Percentiles rank a stretch among this genome's conserved stretches.
These are phyloP conservation scores for Penicillium griseofulvum DNA, from an alignment of 2,329 filamentous ascomycete species.

Conservation along the genomic window DNA sequence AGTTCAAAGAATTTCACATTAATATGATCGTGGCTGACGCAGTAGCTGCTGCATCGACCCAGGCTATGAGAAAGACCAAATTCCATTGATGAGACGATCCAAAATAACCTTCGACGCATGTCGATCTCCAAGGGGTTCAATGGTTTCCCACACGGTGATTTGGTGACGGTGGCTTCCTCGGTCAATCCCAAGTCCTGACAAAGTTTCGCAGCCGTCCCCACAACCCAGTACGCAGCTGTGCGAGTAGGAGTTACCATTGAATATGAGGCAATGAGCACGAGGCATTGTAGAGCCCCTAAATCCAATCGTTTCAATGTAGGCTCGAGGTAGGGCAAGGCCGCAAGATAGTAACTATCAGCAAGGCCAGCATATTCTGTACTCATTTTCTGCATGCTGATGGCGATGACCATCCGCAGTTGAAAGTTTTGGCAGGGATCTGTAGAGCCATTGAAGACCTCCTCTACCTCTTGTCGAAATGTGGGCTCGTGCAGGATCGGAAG, in stretches of 20 bases:
- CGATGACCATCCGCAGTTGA: conserved; percentile 83
- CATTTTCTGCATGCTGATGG: conserved; percentile 90
- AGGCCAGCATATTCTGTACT: conserved; percentile 86
- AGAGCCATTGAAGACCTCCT: conserved; percentile 75
- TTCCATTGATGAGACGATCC: conserved; percentile 87
- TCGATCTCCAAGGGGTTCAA: conserved; percentile 76
- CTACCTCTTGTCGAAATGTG: conserved; percentile 70
- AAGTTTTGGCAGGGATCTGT: conserved; percentile 83
- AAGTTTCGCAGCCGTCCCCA: conserved; percentile 82
- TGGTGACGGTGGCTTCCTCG: conserved; percentile 81
- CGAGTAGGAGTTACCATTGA: conserved; percentile 88
- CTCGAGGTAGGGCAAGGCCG: conserved; percentile 81
- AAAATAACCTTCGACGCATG: conserved; percentile 82
- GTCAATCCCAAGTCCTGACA: conserved; percentile 84
- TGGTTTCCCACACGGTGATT: conserved; percentile 57
- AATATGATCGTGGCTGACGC: conserved; percentile 75
- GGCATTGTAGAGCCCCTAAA: conserved; percentile 83
- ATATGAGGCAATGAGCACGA: conserved; percentile 83
- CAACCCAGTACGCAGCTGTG: conserved; percentile 88
- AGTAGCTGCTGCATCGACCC: conserved; percentile 81
- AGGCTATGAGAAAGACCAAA: conserved; percentile 82
- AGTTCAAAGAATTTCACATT: conserved; percentile 82
- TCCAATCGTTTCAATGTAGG: conserved; percentile 84
- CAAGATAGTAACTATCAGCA: conserved; percentile 91
- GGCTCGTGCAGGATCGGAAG: conserved; percentile 84